Percentiles rank a stretch among this genome's conserved stretches.
phyloP scores from a whole-genome alignment of 2,329 filamentous ascomycete genomes.

The Madurella fahalii region DNA sequence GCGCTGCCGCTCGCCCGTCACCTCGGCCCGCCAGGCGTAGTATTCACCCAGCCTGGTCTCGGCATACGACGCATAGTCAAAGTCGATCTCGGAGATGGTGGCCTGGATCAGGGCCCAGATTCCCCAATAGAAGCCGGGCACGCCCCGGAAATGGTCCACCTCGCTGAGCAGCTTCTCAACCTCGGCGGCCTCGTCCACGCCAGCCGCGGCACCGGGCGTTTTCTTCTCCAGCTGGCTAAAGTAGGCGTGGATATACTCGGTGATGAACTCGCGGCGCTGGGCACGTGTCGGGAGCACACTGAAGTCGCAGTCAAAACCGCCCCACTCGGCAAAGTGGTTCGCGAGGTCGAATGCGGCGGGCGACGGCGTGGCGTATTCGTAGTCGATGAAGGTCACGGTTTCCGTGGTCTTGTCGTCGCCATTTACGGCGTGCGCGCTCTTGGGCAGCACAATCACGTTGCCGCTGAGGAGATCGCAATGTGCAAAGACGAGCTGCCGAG shows the following conservation, averaged over 20 bases:
- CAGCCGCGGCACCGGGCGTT: constrained; percentile 29
- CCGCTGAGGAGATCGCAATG: constrained; percentile 96
- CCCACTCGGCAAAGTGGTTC: constrained; percentile 99
- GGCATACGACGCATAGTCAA: constrained; percentile 91
- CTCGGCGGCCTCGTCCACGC: constrained; percentile 55
- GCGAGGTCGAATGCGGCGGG: constrained; percentile 94
- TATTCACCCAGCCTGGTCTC: constrained; percentile 85
- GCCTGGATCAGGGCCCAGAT: constrained; percentile 96
- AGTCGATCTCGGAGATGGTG: constrained; percentile 90
- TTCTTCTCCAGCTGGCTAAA: constrained; percentile 48
- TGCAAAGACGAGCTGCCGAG: constrained; percentile 72
- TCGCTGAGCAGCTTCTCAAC: constrained; percentile 68
- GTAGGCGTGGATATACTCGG: constrained; percentile 77
- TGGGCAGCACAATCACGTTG: constrained; percentile 82
- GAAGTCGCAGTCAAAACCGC: constrained; percentile 92
- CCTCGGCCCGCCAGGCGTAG: constrained; percentile 81
- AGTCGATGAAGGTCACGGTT: constrained; percentile 86
- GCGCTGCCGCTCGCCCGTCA: constrained; percentile 55
- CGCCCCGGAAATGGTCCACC: constrained; percentile 80
- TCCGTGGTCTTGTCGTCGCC: constrained; percentile 36
- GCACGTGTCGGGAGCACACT: constrained; percentile 71
- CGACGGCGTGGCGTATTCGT: constrained; percentile 93
- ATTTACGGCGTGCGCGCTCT: constrained; percentile 14
- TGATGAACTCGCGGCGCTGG: constrained; percentile 75
- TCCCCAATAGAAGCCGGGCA: constrained; percentile 88